Percentiles rank a stretch among this genome's conserved stretches.
These are phyloP conservation scores for Nicotiana otophora DNA, from an alignment of 257 asterid species.

Conservation along the genomic window DNA sequence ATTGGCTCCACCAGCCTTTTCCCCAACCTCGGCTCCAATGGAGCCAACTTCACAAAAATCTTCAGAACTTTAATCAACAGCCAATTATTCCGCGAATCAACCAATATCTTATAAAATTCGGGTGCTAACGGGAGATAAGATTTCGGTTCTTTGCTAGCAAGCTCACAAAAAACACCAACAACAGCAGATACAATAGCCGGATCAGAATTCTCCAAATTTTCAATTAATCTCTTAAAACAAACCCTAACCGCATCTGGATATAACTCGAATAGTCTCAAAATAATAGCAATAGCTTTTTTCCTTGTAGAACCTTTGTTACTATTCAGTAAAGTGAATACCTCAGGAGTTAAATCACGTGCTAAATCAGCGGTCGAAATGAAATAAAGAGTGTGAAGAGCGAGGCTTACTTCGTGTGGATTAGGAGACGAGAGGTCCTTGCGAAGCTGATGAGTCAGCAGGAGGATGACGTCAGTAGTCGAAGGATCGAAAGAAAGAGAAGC, in stretches of 20 bases:
- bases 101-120: slow-evolving; percentile 71
- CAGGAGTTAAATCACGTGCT: slow-evolving; percentile 82
- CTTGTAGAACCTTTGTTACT: slow-evolving; percentile 46
- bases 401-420: slow-evolving; percentile 64
- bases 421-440: slow-evolving; percentile 75
- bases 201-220: slow-evolving; percentile 64
- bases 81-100: slow-evolving; percentile 87
- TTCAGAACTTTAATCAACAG: slow-evolving; percentile 80
- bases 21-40: slow-evolving; percentile 83
- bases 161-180: slow-evolving; percentile 86
- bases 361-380: slow-evolving; percentile 68
- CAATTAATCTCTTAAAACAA: slow-evolving; percentile 84
- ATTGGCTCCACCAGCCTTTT: slow-evolving; percentile 73
- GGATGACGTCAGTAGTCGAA: slow-evolving; percentile 69
- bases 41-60: slow-evolving; percentile 72
- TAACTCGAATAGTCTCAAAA: slow-evolving; percentile 62
- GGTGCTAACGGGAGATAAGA: slow-evolving; percentile 95
- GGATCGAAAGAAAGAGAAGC: slow-evolving; percentile 79
- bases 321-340: slow-evolving; percentile 55
- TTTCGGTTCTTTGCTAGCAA: slow-evolving; percentile 60
- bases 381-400: slow-evolving; percentile 64
- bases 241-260: slow-evolving; percentile 88
- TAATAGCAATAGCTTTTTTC: slow-evolving; percentile 60
- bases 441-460: slow-evolving; percentile 89
- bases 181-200: slow-evolving; percentile 66